Evolutionary conservation across 352 stramenopile genomes (phyloP), one percentile per base, ranked within the genome.

Genomic region (Globisporangium paddicum): DNA sequence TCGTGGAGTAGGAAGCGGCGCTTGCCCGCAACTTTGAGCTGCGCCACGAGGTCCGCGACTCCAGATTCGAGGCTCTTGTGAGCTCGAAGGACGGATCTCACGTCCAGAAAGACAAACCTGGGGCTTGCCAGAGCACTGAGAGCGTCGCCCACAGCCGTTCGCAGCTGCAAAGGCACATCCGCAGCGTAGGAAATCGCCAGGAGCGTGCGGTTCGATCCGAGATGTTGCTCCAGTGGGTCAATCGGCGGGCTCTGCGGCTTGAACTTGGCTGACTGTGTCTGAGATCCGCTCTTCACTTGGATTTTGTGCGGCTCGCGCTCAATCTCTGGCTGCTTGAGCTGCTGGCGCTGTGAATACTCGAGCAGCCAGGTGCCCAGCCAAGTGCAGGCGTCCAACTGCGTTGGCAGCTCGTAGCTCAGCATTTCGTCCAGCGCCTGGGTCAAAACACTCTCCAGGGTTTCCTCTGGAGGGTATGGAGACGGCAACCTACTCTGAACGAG

Each of bases 331-430:
- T 58, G 37, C 26, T 46, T 46, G 32, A 57, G 35, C 25, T 58
- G 47, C 57, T 57, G 57, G 13, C 25, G 21, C 13, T 47, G 47
- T 10, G 47, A 19, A 16, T 46, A 63, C 37, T 51, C 41, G n/a
- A 87, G 45, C 30, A 87, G 56, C 75, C 75, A 85, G 46, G 76
- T 49, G 14, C 77, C 75, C 8, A 87, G 71, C 77, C 75, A 87
- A 30, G 45, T 54, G 61, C 77, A 86, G 0, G 73, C 77, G 45
- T 75, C 68, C 14, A 83, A 40, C 35, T 74, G 67, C 1, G 10
- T 51, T 4, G 16, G 35, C 18, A 69, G 0, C 1, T 72, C 66
- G 14, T 57, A 53, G 7, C 54, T 32, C 19, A 85, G 38, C 16
- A 87, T 57, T 48, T 69, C 68, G 34, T 73, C 68, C 23, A 87